Base-by-base conservation (phyloP, 2,329 filamentous ascomycete genomes). In the Paraphoma sp. region DNA sequence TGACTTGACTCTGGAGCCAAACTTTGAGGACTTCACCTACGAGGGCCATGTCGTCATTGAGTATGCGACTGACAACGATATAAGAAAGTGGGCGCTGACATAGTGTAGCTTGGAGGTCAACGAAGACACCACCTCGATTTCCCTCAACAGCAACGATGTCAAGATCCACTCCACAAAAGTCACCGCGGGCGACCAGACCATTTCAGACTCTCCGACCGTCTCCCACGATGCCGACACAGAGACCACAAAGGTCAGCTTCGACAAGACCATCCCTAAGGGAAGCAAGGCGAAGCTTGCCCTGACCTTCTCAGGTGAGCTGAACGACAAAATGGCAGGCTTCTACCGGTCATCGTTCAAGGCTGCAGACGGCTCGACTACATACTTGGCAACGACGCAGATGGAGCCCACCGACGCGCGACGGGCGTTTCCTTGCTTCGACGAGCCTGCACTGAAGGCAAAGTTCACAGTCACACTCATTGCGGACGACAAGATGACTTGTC, bases 281-380 rank as follows among this genome's bases (percentile, higher is more conserved):
- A 84, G 86, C 70, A 93, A 93, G 82, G 91, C 90, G 17, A 88
- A 89, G 78, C 79, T 96, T 59, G 88, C 88, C 71, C 86, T 93
- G 69, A 89, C 85, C 65, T 97, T 96, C 78, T 88, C 86, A 9
- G 93, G 93, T 41, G 84, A 83, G 43, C 81, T 97, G 70, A 97
- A 96, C 77, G 91, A 96, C 76, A 94, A 95, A 80, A 96, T 98
- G 92, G 93, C 93, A 47, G 94, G 94, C 46, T 98, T 98, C 85
- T 98, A 98, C 80, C 88, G 94, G 56, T 97, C 93, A 1, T 96
- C 92, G 6, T 98, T 94, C 83, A 96, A 95, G 82, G 88, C 87
- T 59, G 80, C 86, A 47, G 87, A 95, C 71, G 94, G 94, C 40
- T 87, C 86, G 57, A 88, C 89, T 56, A 91, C 90, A 65, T 90